Conservation (phyloP, 2,329 filamentous ascomycete species). For the Cladophialophora carrionii region DNA sequence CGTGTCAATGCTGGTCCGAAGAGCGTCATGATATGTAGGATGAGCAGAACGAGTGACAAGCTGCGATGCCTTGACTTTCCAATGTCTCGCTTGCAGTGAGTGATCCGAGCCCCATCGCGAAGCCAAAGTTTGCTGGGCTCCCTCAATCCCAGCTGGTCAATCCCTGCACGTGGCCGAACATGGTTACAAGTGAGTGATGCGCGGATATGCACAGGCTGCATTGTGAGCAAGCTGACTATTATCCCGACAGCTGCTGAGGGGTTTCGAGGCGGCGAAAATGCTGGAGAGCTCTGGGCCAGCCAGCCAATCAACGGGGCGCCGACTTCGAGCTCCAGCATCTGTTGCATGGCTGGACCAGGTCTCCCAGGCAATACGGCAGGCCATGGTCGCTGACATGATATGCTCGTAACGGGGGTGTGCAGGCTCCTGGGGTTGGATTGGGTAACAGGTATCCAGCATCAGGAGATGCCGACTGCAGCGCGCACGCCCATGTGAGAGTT, state of each 20-base stretch:
- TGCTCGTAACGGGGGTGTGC: not conserved
- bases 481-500: not conserved
- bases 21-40: conserved; percentile 5
- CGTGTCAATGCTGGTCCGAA: not conserved
- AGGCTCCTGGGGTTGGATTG: not conserved
- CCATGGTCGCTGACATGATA: not conserved
- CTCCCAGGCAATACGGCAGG: not conserved
- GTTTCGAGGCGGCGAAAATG: not conserved
- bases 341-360: not conserved
- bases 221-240: conserved; percentile 23
- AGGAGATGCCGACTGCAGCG: conserved; percentile 2
- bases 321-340: not conserved
- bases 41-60: not conserved
- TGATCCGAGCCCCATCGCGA: not conserved
- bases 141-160: not conserved
- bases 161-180: conserved; percentile 26
- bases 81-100: not conserved
- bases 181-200: conserved; percentile 14
- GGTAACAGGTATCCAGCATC: conserved; percentile 4
- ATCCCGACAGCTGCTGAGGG: not conserved
- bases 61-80: not conserved
- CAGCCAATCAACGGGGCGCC: not conserved
- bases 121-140: not conserved
- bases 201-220: conserved; percentile 15
- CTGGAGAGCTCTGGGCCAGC: not conserved